Evolutionary conservation across 164 flowering plant species (phyloP), one percentile per base, ranked within the genome.

Genomic region (Brasenia schreberi): DNA sequence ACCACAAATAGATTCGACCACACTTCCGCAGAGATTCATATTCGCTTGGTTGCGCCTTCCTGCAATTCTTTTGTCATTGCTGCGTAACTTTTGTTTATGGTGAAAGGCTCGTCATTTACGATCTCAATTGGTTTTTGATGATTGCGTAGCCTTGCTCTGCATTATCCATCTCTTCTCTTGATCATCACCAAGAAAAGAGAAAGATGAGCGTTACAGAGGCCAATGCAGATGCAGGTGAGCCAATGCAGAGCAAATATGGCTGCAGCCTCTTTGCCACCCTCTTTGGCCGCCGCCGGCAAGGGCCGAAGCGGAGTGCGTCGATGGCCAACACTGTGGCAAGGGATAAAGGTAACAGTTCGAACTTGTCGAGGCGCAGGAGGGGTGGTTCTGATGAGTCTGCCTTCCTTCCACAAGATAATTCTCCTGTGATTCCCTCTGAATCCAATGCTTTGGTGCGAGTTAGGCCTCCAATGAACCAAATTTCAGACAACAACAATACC

Each of bases 361-460:
- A 5, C 19, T 0, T 60, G 9, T 60, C 62, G n/a, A 60, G 62
- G n/a, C 62, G 62, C 19, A 60, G 62, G 27, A n/a, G n/a, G n/a
- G 62, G 16, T n/a, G 62, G 62, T 60, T 60, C 62, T 11, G 62
- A 60, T n/a, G 62, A 60, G 62, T 6, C 62, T 1, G 11, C 62
- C 7, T 60, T 60, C 62, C 62, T 60, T 60, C 17, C 19, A 7
- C 27, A n/a, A 7, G 62, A 60, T 60, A 7, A 9, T 60, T 19
- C 62, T 7, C 16, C 16, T n/a, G 16, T 17, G 19, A n/a, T 9
- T 17, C 9, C 7, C 9, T 19, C 19, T 60, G 9, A 9, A 7
- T 60, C 27, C 62, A 60, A 60, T 7, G 27, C 62, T 7, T 19
- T n/a, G 27, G 62, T n/a, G 9, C 62, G n/a, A 60, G 62, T 19